Conservation (phyloP, 805 yeast genomes). For the Yarrowia sp. region DNA sequence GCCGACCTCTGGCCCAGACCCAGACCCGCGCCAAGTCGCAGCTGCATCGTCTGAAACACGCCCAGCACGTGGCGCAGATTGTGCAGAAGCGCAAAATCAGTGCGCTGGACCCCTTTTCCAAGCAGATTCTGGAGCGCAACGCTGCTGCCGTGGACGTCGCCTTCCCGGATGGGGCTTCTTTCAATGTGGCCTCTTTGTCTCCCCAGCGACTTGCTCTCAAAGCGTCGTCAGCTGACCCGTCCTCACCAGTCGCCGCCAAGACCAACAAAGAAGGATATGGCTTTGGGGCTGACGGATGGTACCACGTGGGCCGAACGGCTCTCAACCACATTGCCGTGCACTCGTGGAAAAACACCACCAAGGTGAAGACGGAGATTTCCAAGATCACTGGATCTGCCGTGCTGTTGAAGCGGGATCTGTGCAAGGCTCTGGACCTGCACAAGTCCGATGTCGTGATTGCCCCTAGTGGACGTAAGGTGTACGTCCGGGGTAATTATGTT, state of each 20-base stretch:
- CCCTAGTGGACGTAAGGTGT: conserved; percentile 15
- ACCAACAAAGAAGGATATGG: not conserved
- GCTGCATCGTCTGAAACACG: conserved; percentile 19
- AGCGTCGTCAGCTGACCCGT: not conserved
- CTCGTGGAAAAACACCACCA: conserved; percentile 23
- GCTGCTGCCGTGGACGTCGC: conserved; percentile 5
- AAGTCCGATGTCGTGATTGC: not conserved
- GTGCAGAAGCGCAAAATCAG: conserved; percentile 23
- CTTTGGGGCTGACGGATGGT: conserved; percentile 15
- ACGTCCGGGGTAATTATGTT: conserved; percentile 6
- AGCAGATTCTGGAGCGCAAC: conserved; percentile 22
- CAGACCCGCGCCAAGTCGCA: conserved; percentile 19
- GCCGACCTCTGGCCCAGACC: not conserved
- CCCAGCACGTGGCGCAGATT: conserved; percentile 18
- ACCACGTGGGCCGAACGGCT: conserved; percentile 22
- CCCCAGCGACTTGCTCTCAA: conserved; percentile 11
- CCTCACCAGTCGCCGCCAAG: not conserved
- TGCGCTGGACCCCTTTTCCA: conserved; percentile 20
- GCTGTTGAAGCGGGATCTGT: conserved; percentile 19
- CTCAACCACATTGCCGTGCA: conserved; percentile 25
- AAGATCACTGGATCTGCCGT: conserved; percentile 21
- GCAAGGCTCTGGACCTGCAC: not conserved
- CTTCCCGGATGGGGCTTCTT: not conserved
- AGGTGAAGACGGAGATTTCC: conserved; percentile 21
- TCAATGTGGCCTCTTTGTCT: not conserved